phyloP scores from a whole-genome alignment of 345 rosid species.

The Camelina neglecta region DNA sequence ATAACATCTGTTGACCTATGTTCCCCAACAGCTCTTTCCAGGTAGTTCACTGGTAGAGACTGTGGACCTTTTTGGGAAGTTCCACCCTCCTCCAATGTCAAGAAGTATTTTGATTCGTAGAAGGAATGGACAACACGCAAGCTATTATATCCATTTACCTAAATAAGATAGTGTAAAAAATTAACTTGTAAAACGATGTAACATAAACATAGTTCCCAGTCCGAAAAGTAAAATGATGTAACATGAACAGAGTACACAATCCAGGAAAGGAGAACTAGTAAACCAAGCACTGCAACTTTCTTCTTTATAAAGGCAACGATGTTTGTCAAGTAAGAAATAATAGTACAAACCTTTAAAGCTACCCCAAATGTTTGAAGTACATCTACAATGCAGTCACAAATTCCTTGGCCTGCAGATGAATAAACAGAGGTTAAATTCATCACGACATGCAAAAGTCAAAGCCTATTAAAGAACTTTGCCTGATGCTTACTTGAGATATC shows the following conservation, averaged over 20 bases:
- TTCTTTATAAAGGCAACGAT: slow-evolving; percentile 1
- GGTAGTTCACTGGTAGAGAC: slow-evolving; percentile 45
- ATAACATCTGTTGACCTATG: slow-evolving; percentile 44
- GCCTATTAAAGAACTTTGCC: not conserved
- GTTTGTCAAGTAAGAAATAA: slow-evolving; percentile 16
- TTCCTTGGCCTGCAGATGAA: slow-evolving; percentile 57
- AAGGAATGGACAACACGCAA: slow-evolving; percentile 76
- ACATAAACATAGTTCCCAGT: not conserved
- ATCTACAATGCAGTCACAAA: slow-evolving; percentile 55
- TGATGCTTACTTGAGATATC: slow-evolving; percentile 51
- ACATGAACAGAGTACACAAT: not conserved
- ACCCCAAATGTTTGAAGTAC: slow-evolving; percentile 82
- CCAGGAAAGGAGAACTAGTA: slow-evolving; percentile 14
- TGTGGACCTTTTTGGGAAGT: slow-evolving; percentile 44
- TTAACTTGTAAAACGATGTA: not conserved
- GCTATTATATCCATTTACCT: slow-evolving; percentile 80
- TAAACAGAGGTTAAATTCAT: slow-evolving; percentile 28
- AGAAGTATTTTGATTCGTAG: slow-evolving; percentile 78
- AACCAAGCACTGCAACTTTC: slow-evolving; percentile 9
- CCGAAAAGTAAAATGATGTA: slow-evolving; percentile 4
- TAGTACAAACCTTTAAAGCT: slow-evolving; percentile 73
- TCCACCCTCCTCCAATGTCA: slow-evolving; percentile 50
- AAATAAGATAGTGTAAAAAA: slow-evolving; percentile 29
- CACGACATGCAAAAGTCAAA: not conserved
- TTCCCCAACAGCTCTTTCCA: slow-evolving; percentile 44